Evolutionary conservation across 768 basidiomycete species (phyloP).

Genomic region (Leccinum boreale): DNA sequence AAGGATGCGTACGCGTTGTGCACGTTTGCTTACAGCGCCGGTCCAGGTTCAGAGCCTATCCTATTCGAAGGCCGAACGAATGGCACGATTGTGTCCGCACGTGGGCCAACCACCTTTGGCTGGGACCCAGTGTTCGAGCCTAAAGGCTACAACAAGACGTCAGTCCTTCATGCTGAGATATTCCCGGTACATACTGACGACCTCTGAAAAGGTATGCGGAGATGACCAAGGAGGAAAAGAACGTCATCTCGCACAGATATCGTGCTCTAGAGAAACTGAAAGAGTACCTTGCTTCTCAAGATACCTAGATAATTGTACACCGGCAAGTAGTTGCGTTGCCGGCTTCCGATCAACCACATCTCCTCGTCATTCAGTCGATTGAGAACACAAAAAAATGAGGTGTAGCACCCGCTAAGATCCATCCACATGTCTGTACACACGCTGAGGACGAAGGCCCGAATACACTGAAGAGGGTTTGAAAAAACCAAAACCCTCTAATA

Average conservation of each 20-base stretch:
- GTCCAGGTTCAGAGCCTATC: conserved; percentile 76
- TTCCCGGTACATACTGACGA: not conserved
- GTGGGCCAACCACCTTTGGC: conserved; percentile 79
- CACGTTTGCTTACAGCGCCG: conserved; percentile 92
- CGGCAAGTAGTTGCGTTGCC: conserved; percentile 14
- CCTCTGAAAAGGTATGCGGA: conserved; percentile 54
- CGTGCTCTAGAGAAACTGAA: conserved; percentile 59
- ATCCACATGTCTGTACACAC: conserved; percentile 17
- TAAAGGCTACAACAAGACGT: conserved; percentile 75
- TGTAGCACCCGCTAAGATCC: not conserved
- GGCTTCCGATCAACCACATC: conserved; percentile 9
- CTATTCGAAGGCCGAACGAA: conserved; percentile 86
- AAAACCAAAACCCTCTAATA: conserved; percentile 4
- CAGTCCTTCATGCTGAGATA: conserved; percentile 18
- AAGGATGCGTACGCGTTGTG: conserved; percentile 87
- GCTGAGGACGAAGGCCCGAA: conserved; percentile 27
- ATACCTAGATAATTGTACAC: too few relatives aligned
- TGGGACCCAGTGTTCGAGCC: conserved; percentile 92
- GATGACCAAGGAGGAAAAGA: conserved; percentile 63
- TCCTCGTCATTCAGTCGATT: too few relatives aligned
- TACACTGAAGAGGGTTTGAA: conserved; percentile 17
- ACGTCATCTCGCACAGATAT: conserved; percentile 62
- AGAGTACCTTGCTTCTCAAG: conserved; percentile 32
- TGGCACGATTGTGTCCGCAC: conserved; percentile 82
- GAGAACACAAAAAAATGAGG: not conserved